Percentiles rank a stretch among this genome's conserved stretches.
Evolutionary conservation across 352 stramenopile species (phyloP).

Genomic region (Vaucheria bursata): DNA sequence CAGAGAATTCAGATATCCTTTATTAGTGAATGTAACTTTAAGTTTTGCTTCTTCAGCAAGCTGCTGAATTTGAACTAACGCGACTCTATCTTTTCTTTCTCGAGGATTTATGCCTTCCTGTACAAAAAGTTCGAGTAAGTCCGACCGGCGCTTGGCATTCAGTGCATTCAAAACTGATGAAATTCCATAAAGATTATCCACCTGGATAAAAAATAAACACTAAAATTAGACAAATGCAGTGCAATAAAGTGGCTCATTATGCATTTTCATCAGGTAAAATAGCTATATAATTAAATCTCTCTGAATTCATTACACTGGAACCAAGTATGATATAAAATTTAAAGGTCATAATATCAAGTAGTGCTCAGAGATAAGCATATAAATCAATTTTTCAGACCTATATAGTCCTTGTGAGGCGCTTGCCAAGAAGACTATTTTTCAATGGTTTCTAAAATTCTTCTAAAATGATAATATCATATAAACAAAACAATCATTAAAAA

Average conservation of each 20-base stretch:
- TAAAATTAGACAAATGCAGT: not conserved
- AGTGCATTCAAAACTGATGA: conserved; percentile 37
- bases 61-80: conserved; percentile 34
- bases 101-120: conserved; percentile 38
- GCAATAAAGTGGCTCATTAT: not conserved
- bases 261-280: not conserved
- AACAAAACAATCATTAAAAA: too few species aligned
- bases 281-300: not conserved
- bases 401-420: too few species aligned
- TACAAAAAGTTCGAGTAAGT: conserved; percentile 43
- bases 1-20: conserved; percentile 49
- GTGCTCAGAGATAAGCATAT: not conserved
- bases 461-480: too few species aligned
- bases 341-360: not conserved
- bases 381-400: not conserved
- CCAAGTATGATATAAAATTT: too few species aligned
- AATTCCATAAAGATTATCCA: conserved; percentile 42
- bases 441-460: too few species aligned
- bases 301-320: not conserved
- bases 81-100: conserved; percentile 46
- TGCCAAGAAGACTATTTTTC: too few species aligned
- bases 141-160: conserved; percentile 17
- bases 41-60: conserved; percentile 11
- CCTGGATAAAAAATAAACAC: not conserved
- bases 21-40: conserved; percentile 32